phyloP scores from a whole-genome alignment of 306 rosid species.

The Comarum palustre region DNA sequence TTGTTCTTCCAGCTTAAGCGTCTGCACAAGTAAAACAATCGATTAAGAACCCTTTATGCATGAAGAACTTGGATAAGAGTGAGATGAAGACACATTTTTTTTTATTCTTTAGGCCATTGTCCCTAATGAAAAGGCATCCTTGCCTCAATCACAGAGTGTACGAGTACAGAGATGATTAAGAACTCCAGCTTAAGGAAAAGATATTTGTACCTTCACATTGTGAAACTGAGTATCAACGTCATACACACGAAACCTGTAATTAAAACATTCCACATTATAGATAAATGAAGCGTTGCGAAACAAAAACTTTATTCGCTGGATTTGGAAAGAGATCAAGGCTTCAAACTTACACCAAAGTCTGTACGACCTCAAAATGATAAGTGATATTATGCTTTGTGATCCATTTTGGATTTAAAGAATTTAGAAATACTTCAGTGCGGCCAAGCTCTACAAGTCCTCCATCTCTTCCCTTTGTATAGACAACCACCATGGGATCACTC shows the following conservation, averaged over 20 bases:
- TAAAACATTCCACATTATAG: constrained; percentile 24
- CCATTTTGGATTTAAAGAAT: constrained; percentile 86
- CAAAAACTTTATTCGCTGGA: constrained; percentile 23
- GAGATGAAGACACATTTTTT: not conserved
- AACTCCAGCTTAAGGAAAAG: constrained; percentile 2
- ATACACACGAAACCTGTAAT: constrained; percentile 78
- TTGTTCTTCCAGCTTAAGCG: constrained; percentile 92
- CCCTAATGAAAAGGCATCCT: not conserved
- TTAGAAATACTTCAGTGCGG: constrained; percentile 86
- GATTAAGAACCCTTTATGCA: constrained; percentile 5
- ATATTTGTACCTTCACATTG: constrained; percentile 63
- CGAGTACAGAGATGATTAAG: not conserved
- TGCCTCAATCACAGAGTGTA: not conserved
- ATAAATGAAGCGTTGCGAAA: constrained; percentile 23
- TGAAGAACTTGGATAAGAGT: constrained; percentile 3
- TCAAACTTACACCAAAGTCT: constrained; percentile 83
- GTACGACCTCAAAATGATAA: constrained; percentile 86
- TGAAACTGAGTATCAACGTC: constrained; percentile 88
- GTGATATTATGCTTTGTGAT: constrained; percentile 64
- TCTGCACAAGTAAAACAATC: constrained; percentile 52
- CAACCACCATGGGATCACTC: constrained; percentile 93
- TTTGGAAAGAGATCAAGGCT: constrained; percentile 30
- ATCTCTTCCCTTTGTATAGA: constrained; percentile 69
- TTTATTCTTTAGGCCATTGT: not conserved
- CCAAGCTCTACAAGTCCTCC: constrained; percentile 76